Percentiles rank a stretch among this genome's conserved stretches.
phyloP scores from a whole-genome alignment of 305 asterid species.

The Fraxinus albicans region DNA sequence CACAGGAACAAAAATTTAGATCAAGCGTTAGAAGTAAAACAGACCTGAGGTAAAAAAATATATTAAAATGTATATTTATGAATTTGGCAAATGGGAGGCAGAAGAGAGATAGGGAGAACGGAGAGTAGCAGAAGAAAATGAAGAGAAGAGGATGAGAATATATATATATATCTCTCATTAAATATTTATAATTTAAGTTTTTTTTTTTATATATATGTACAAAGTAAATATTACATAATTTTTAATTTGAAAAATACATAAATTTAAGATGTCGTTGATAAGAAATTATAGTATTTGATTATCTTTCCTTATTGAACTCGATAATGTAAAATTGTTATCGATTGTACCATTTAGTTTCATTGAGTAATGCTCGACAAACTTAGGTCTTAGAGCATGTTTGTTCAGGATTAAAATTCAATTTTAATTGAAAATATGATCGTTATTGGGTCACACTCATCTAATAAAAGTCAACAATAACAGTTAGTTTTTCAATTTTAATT shows the following conservation, averaged over 20 bases:
- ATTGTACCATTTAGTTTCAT: background rate
- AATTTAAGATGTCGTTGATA: background rate
- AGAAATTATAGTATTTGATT: too few species aligned
- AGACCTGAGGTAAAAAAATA: background rate
- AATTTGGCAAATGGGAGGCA: background rate
- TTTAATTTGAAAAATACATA: too few species aligned
- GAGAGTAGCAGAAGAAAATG: slow-evolving; percentile 30
- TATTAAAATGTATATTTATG: background rate
- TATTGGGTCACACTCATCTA: too few species aligned
- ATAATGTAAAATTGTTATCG: too few species aligned
- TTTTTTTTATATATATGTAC: background rate
- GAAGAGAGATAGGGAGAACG: slow-evolving; percentile 38
- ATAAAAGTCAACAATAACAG: too few species aligned
- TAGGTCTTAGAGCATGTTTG: too few species aligned
- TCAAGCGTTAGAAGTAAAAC: background rate
- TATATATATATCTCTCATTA: background rate
- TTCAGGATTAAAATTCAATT: too few species aligned
- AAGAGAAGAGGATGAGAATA: slow-evolving; percentile 30
- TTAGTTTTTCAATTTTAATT: too few species aligned
- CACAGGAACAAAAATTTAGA: background rate
- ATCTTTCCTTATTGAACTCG: background rate
- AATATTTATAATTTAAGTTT: background rate
- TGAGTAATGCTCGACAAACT: background rate
- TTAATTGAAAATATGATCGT: too few species aligned
- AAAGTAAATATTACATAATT: background rate